phyloP scores from a whole-genome alignment of 257 asterid genomes.

The Capsicum chinense region DNA sequence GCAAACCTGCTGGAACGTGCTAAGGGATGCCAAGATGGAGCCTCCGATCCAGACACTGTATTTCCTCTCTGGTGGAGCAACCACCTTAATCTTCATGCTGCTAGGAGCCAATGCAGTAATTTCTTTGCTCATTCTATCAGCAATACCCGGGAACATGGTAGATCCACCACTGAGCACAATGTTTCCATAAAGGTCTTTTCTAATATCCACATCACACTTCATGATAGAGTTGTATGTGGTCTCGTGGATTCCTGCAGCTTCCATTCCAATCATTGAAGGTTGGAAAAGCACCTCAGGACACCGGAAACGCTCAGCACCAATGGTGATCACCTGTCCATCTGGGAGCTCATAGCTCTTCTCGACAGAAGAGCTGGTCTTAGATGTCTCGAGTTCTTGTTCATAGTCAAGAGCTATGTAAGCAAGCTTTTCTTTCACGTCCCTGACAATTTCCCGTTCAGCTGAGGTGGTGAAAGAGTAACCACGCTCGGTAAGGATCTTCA shows the following conservation, averaged over 20 bases:
- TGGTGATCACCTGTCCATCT: slow-evolving; percentile 55
- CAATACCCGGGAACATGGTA: slow-evolving; percentile 54
- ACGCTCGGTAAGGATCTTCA: slow-evolving; percentile 53
- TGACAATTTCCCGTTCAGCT: slow-evolving; percentile 55
- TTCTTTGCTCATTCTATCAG: slow-evolving; percentile 53
- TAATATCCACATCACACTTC: slow-evolving; percentile 56
- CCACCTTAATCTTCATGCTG: slow-evolving; percentile 59
- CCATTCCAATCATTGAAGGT: slow-evolving; percentile 53
- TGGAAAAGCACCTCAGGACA: slow-evolving; percentile 61
- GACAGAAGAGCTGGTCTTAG: slow-evolving; percentile 48
- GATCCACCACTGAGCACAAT: slow-evolving; percentile 57
- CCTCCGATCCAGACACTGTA: slow-evolving; percentile 60
- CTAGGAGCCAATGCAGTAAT: slow-evolving; percentile 54
- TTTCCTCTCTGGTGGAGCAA: slow-evolving; percentile 54
- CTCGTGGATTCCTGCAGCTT: slow-evolving; percentile 56
- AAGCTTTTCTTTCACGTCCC: slow-evolving; percentile 53
- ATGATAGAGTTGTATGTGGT: slow-evolving; percentile 54
- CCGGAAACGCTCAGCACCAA: slow-evolving; percentile 52
- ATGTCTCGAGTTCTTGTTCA: slow-evolving; percentile 48
- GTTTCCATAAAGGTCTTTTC: slow-evolving; percentile 53
- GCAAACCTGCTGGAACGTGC: slow-evolving; percentile 57
- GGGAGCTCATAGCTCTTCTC: slow-evolving; percentile 57
- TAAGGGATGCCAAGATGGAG: slow-evolving; percentile 52
- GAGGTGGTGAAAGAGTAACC: slow-evolving; percentile 51
- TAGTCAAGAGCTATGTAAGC: slow-evolving; percentile 52